Percentiles rank a stretch among this genome's conserved stretches.
These are phyloP conservation scores for Aureobasidium sp. DNA, from an alignment of 2,329 filamentous ascomycete genomes.

Conservation along the genomic window DNA sequence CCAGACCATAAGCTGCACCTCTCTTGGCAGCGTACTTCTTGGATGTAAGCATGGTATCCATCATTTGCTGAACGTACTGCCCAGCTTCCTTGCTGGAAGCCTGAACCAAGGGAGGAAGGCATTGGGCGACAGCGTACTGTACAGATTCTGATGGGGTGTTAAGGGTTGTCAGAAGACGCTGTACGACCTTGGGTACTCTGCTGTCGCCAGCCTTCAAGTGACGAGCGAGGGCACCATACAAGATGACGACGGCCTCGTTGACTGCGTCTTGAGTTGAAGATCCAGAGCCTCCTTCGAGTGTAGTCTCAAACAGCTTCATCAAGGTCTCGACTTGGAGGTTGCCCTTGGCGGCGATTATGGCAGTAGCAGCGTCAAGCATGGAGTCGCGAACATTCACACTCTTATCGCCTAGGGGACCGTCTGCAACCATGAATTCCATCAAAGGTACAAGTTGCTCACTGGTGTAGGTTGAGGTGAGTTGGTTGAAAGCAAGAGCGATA, in stretches of 20 bases:
- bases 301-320: conserved; percentile 85
- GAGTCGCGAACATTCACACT: conserved; percentile 69
- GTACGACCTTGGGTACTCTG: conserved; percentile 80
- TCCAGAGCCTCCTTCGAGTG: conserved; percentile 75
- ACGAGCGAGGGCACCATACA: conserved; percentile 87
- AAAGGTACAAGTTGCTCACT: conserved; percentile 65
- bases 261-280: conserved; percentile 78
- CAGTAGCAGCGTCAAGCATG: conserved; percentile 85
- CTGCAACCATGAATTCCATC: conserved; percentile 75
- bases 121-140: conserved; percentile 92
- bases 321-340: conserved; percentile 75
- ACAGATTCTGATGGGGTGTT: conserved; percentile 94
- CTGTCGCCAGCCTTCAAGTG: conserved; percentile 79
- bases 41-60: conserved; percentile 72
- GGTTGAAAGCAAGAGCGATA: conserved; percentile 77
- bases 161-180: conserved; percentile 75
- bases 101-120: conserved; percentile 80
- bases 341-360: conserved; percentile 72
- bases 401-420: conserved; percentile 78
- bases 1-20: conserved; percentile 89
- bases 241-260: conserved; percentile 94
- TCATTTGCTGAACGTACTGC: conserved; percentile 70
- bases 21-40: conserved; percentile 90
- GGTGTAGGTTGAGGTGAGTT: conserved; percentile 64
- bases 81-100: conserved; percentile 69